A percentile compares a stretch with the other conserved stretches of the same genome.
Conservation (phyloP, 2,329 filamentous ascomycete species). For the Plenodomus biglobosus region DNA sequence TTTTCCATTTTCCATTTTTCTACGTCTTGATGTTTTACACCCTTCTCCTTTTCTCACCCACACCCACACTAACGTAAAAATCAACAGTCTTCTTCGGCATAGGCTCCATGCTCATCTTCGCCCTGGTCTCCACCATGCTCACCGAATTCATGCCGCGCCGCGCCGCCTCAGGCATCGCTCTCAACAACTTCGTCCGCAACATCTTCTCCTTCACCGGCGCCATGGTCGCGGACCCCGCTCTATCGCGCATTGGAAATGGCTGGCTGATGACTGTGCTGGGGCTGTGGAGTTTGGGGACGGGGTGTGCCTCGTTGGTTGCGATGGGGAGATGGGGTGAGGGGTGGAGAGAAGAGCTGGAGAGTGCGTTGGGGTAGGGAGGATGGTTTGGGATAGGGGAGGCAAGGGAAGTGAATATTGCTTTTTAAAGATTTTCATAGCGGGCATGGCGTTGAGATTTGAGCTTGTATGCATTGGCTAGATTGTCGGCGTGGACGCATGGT, state of each 20-base stretch:
- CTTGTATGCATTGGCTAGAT: no score
- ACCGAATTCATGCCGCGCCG: constrained; percentile 46
- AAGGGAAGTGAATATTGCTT: no score
- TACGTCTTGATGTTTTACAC: no score
- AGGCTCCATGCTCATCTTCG: constrained; percentile 45
- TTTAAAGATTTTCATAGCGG: no score
- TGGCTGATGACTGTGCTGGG: constrained; percentile 46
- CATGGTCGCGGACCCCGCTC: constrained; percentile 40
- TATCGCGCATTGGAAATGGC: constrained; percentile 43
- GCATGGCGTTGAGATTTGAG: no score
- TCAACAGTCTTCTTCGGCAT: constrained; percentile 42
- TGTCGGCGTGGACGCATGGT: no score
- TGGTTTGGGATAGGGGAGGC: no score
- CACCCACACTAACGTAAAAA: background rate
- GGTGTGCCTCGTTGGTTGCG: constrained; percentile 56
- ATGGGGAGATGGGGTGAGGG: constrained; percentile 62
- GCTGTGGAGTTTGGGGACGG: constrained; percentile 54
- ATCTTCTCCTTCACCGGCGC: constrained; percentile 43
- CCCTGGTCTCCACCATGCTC: constrained; percentile 44
- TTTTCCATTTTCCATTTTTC: background rate
- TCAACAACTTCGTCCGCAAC: constrained; percentile 46
- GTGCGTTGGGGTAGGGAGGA: no score
- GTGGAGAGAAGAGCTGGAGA: no score
- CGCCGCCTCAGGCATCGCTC: constrained; percentile 41
- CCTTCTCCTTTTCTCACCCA: background rate